These are phyloP conservation scores for Castanea crenata DNA, from an alignment of 306 rosid species.

Conservation along the genomic window DNA sequence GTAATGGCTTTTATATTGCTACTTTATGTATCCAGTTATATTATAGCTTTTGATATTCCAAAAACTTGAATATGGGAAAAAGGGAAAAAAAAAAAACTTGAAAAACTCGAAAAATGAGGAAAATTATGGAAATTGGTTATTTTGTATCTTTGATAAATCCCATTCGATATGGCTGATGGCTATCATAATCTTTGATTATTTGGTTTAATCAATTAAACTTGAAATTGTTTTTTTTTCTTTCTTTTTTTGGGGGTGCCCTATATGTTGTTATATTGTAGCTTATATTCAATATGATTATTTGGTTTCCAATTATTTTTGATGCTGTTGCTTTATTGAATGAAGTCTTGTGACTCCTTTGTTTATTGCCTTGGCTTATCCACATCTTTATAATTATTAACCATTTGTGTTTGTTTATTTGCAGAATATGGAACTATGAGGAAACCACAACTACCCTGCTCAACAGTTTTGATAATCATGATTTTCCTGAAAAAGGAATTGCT, in stretches of 20 bases:
- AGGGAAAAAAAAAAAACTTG: neutral
- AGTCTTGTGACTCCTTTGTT: neutral
- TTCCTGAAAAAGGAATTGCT: constrained; percentile 90
- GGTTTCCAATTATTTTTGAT: constrained; percentile 11
- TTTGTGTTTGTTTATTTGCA: constrained; percentile 29
- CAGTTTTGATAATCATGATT: constrained; percentile 86
- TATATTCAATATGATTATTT: neutral
- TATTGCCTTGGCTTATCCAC: neutral
- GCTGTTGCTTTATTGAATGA: neutral
- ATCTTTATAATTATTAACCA: constrained; percentile 11
- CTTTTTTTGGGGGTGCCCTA: neutral
- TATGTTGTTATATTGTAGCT: neutral
- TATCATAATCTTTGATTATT: neutral
- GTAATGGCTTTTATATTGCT: neutral
- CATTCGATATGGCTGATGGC: neutral
- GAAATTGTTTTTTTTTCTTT: neutral
- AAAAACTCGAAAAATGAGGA: neutral
- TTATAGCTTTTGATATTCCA: neutral
- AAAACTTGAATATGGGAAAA: neutral
- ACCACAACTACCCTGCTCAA: constrained; percentile 74
- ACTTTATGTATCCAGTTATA: neutral
- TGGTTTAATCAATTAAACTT: neutral
- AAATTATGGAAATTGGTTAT: neutral
- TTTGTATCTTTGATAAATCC: neutral
- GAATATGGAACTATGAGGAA: constrained; percentile 91